These are phyloP conservation scores for Solanum paucissectum DNA, from an alignment of 257 asterid genomes.

Conservation along the genomic window DNA sequence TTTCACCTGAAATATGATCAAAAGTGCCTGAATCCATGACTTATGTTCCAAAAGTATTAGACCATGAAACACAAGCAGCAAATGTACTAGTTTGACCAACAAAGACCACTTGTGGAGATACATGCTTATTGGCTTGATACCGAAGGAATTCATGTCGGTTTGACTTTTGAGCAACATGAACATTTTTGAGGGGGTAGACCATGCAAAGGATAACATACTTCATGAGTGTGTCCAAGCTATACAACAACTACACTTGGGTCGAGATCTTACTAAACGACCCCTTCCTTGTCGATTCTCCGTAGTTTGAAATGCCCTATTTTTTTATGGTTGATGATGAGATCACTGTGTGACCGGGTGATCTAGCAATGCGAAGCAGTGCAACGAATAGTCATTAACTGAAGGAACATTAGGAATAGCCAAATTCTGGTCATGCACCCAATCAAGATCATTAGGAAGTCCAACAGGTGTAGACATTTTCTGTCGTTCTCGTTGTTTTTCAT, in stretches of 20 bases:
- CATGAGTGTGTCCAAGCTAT: not conserved
- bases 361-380: not conserved
- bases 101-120: not conserved
- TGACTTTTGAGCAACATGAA: not conserved
- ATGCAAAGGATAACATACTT: not conserved
- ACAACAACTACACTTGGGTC: not conserved
- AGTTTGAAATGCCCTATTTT: not conserved
- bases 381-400: not conserved
- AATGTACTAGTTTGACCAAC: not conserved
- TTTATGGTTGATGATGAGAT: not conserved
- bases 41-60: not conserved
- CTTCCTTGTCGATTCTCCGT: not conserved
- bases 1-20: not conserved
- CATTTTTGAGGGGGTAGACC: not conserved
- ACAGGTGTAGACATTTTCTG: not conserved
- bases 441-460: not conserved
- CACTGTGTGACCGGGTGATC: not conserved
- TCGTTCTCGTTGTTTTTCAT: not conserved
- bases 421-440: not conserved
- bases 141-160: not conserved
- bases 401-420: not conserved
- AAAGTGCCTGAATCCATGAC: not conserved
- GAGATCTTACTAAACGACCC: not conserved
- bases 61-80: not conserved
- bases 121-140: not conserved